These are phyloP conservation scores for Cutaneotrichosporon cavernicola DNA, from an alignment of 1,284 basidiomycete genomes.

Conservation along the genomic window DNA sequence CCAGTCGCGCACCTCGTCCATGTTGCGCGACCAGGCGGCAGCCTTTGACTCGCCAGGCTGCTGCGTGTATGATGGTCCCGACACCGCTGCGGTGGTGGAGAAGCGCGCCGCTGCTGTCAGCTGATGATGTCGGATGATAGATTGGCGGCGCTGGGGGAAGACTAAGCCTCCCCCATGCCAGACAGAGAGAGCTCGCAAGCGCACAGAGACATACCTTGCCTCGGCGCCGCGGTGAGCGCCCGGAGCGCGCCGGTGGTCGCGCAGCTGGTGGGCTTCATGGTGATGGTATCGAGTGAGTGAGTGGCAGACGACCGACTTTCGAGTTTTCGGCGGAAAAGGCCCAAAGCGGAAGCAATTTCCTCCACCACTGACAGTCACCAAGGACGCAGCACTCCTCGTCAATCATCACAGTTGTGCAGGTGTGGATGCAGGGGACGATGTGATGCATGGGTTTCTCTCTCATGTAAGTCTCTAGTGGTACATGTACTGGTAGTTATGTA, in stretches of 20 bases:
- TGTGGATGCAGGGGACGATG: not conserved
- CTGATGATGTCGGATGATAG: conserved; percentile 6
- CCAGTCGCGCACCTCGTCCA: conserved; percentile 45
- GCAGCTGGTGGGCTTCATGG: conserved; percentile 20
- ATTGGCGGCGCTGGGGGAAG: not conserved
- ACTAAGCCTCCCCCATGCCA: not conserved
- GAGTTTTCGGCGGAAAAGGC: conserved; percentile 23
- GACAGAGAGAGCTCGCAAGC: not conserved
- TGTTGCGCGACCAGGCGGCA: conserved; percentile 46
- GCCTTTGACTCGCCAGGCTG: conserved; percentile 33
- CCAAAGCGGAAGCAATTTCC: conserved; percentile 20
- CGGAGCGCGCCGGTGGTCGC: conserved; percentile 18
- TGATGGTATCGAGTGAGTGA: not conserved
- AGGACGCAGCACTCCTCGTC: too few relatives aligned
- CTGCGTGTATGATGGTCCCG: not conserved
- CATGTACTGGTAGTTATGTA: conserved; percentile 15
- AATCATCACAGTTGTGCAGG: not conserved
- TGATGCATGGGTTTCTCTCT: conserved; percentile 2
- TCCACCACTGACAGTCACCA: conserved; percentile 7
- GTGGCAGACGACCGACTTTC: conserved; percentile 2
- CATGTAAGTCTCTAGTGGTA: conserved; percentile 26
- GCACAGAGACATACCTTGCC: not conserved
- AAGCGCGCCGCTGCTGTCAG: conserved; percentile 8
- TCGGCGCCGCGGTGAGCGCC: conserved; percentile 6
- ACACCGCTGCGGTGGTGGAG: not conserved